phyloP scores from a whole-genome alignment of 2,329 filamentous ascomycete genomes.

The Volutella citrinella region DNA sequence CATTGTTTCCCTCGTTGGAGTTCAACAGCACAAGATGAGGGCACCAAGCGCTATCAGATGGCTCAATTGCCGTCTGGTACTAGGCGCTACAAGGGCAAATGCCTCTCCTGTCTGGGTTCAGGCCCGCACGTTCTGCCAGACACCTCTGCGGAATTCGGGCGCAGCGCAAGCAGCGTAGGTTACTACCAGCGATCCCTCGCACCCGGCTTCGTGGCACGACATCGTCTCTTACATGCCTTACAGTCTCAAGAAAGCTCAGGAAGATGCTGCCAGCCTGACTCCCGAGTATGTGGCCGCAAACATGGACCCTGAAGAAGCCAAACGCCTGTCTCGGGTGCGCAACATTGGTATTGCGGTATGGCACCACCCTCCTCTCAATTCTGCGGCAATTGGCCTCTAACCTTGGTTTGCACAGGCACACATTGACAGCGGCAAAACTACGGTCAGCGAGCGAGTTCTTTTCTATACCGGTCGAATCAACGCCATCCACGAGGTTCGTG shows the following conservation, averaged over 20 bases:
- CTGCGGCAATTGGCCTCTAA: too few species aligned
- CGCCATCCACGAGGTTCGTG: conserved; percentile 93
- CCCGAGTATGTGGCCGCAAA: conserved; percentile 69
- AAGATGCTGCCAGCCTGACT: conserved; percentile 50
- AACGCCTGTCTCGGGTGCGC: conserved; percentile 75
- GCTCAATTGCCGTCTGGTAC: conserved; percentile 38
- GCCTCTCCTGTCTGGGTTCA: conserved; percentile 19
- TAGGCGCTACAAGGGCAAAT: conserved; percentile 26
- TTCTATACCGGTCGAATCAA: conserved; percentile 98
- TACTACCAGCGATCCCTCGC: too few species aligned
- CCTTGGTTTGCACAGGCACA: too few species aligned
- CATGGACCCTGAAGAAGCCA: conserved; percentile 74
- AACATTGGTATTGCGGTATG: conserved; percentile 96
- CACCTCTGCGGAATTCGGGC: conserved; percentile 23
- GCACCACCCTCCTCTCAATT: conserved; percentile 1
- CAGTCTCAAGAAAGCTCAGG: conserved; percentile 51
- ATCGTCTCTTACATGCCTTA: too few species aligned
- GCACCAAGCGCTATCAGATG: conserved; percentile 37
- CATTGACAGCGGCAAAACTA: conserved; percentile 98
- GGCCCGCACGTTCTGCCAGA: conserved; percentile 34
- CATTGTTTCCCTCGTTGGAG: conserved; percentile 22
- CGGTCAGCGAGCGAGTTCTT: conserved; percentile 90
- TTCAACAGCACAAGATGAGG: conserved; percentile 34
- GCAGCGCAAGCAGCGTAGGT: conserved; percentile 43
- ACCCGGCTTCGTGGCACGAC: too few species aligned